A percentile compares a stretch with the other conserved stretches of the same genome.
Evolutionary conservation across 2,329 filamentous ascomycete genomes (phyloP).

Genomic region (Aspergillus caelatus): DNA sequence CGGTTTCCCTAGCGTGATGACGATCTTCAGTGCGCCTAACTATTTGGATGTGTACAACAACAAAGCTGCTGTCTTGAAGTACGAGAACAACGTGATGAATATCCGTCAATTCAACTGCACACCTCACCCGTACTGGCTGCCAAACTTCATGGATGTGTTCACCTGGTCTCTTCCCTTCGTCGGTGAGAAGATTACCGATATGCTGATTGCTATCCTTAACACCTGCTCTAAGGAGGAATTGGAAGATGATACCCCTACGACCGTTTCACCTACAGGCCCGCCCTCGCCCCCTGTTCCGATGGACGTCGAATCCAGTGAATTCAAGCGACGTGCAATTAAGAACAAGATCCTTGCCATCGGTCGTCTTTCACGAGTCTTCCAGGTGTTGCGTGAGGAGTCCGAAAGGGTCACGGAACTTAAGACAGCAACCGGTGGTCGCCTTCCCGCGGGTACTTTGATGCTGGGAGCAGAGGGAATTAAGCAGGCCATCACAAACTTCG

Average conservation of each 20-base stretch:
- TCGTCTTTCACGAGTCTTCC: conserved; percentile 94
- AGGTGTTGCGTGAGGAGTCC: conserved; percentile 94
- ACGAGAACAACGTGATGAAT: conserved; percentile 99
- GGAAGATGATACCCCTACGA: conserved; percentile 80
- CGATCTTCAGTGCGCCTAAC: conserved; percentile 98
- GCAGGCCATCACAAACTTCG: conserved; percentile 94
- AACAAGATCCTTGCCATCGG: conserved; percentile 99
- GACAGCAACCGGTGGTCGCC: conserved; percentile 87
- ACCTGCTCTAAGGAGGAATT: conserved; percentile 99
- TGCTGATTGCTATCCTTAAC: conserved; percentile 98
- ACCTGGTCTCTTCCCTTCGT: conserved; percentile 99
- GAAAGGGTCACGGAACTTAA: conserved; percentile 97
- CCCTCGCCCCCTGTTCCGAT: conserved; percentile 70
- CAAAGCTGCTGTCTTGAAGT: conserved; percentile 97
- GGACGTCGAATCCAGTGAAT: conserved; percentile 87
- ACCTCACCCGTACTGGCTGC: conserved; percentile 97
- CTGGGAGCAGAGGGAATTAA: conserved; percentile 97
- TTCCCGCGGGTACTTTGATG: conserved; percentile 96
- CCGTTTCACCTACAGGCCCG: conserved; percentile 69
- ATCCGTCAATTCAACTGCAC: conserved; percentile 99
- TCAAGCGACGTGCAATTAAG: conserved; percentile 95
- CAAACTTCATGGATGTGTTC: conserved; percentile 99
- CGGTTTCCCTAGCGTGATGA: conserved; percentile 99
- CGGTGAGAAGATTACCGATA: conserved; percentile 98
- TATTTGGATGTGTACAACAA: conserved; percentile 99